Base-by-base conservation (phyloP, 306 rosid genomes). In the Fragaria nilgerrensis region DNA sequence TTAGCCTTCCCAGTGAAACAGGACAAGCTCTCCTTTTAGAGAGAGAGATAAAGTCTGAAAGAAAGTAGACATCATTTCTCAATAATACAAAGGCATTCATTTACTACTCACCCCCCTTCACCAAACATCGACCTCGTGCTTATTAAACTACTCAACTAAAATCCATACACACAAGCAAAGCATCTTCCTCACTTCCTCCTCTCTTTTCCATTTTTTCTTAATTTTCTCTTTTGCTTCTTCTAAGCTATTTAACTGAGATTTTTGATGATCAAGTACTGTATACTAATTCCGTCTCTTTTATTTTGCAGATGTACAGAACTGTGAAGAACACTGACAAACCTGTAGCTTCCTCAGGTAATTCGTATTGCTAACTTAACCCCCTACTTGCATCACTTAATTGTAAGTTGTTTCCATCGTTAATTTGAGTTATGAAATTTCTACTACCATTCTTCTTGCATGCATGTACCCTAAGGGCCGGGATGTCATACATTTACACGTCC, bases 261-360 rank as follows among this genome's bases (percentile, higher is more conserved):
- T 72, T n/a, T 32, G 20, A 17, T 63, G 81, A 17, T 55, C 81
- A 72, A 4, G 47, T 50, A 39, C 75, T 19, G 16, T 55, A 53
- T 55, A 52, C 20, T 37, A 6, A 22, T 73, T 55, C 14, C 27
- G 2, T 73, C 4, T 52, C 49, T 29, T 49, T 3, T 36, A 48
- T 20, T 79, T 75, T 74, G 78, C 92, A 92, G 98, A 94, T 94
- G 98, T 94, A 90, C 85, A 73, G 98, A 68, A 94, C 98, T 81
- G 97, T 94, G 55, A 94, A 90, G 88, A 94, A 89, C 83, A 90
- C 98, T 78, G 98, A 92, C 92, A 92, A 87, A 77, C 97, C 92
- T 75, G 88, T 89, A 76, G 88, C 89, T 80, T 90, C 96, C 79
- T 88, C 96, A 80, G 98, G 98, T 94, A 87, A 80, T 79, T 80